Base-by-base conservation (phyloP, 2,329 filamentous ascomycete genomes). In the Sporothrix variecibatus region DNA sequence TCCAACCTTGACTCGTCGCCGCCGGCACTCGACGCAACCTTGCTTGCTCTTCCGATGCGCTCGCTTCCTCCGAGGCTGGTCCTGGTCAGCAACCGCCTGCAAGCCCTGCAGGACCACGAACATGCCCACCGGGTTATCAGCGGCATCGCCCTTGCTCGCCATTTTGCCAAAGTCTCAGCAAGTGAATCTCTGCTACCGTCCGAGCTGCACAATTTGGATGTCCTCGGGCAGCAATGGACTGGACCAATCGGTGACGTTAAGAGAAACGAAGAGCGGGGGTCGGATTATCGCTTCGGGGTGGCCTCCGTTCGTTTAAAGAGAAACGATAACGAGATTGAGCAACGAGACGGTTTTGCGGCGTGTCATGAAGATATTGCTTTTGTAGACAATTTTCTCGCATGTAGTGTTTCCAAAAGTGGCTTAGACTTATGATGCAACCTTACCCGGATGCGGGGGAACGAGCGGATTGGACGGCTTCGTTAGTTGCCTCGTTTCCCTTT, bases 31-130 rank as follows among this genome's bases (percentile, higher is more conserved):
- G 38, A 28, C 62, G n/a, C 62, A 67, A 17, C 62, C 62, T 67
- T 46, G 34, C 62, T 67, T 67, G 62, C 62, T 67, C 38, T 67
- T 67, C 46, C 62, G 62, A 46, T 67, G 62, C 40, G 34, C 62
- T 67, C 62, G 62, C 62, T 67, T 67, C 38, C 38, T 23, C 62
- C 62, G 62, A 46, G 62, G 62, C 38, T 67, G 62, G 6, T 46
- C 62, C 4, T 5, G 62, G 62, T 15, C 62, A 7, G 62, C n/a
- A 67, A 46, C 62, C 2, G 38, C 62, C 62, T 67, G 62, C 38
- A 67, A 67, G 62, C 62, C 38, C 38, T 67, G 62, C 62, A 67
- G 62, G 62, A 58, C 53, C 23, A 58, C 53, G 8, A 58, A 58
- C 23, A 15, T 58, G 53, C 53, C 53, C 8, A 23, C 53, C 6